Conservation (phyloP, 345 rosid genomes). For the Eucalyptus marginata region DNA sequence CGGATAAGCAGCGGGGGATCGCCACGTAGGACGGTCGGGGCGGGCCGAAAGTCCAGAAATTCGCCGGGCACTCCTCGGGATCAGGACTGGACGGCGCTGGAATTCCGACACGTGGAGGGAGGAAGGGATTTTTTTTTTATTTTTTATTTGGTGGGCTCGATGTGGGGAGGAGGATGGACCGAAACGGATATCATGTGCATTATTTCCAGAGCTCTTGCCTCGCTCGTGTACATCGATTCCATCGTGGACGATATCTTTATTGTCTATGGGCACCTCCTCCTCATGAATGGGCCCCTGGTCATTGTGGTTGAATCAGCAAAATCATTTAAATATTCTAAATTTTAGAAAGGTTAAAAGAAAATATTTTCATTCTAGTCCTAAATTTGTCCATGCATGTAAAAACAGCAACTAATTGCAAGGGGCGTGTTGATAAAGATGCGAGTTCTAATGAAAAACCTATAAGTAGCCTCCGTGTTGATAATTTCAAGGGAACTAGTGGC, state of each 20-base stretch:
- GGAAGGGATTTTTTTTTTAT: not conserved
- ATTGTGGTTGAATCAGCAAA: not conserved
- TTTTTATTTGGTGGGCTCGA: not conserved
- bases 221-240: not conserved
- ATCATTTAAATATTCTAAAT: not conserved
- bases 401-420: accelerated
- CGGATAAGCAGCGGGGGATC: not conserved
- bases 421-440: accelerated
- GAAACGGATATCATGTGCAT: not conserved
- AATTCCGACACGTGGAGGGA: not conserved
- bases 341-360: too few relatives aligned
- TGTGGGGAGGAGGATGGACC: not conserved
- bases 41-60: not conserved
- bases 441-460: not conserved
- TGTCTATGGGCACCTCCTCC: not conserved
- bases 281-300: not conserved
- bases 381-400: accelerated
- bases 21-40: not conserved
- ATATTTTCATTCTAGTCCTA: accelerated
- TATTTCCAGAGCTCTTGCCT: not conserved
- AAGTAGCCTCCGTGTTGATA: not conserved
- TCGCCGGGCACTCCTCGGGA: not conserved
- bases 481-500: not conserved
- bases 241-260: not conserved
- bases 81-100: not conserved